Evolutionary conservation across 1,284 basidiomycete species (phyloP), one percentile per base, ranked within the genome.

Genomic region (Marasmius tenuissimus): DNA sequence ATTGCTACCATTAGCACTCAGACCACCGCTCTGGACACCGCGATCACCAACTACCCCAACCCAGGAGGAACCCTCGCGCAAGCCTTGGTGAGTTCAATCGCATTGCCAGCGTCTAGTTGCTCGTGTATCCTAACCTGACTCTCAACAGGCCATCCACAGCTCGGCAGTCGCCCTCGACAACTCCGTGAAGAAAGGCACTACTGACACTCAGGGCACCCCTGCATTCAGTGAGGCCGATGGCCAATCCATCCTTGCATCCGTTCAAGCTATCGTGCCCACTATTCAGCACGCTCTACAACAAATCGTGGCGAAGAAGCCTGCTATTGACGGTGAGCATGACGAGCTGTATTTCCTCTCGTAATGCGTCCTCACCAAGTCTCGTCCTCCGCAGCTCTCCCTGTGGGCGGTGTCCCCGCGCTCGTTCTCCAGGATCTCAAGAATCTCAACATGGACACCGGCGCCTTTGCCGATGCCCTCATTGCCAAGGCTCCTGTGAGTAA

Each of bases 1-100:
- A 71, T 76, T 53, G 64, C 64, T 1, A 64, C 20, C 14, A 73
- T 77, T 50, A 59, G 67, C 1, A 63, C 69, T 11, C 68, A 71
- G 47, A 65, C 74, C 14, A 72, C 68, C 11, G 62, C 66, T 11
- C 73, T 78, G 18, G 67, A 76, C 64, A 68, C 48, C 38, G 59
- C 67, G 11, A 73, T 78, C 60, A 66, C 62, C 11, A 68, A 69
- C 2, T 76, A 73, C 73, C 71, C 76, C 1, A 27, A 48, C 42
- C 64, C 69, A 33, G 74, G 73, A 14, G 75, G 74, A 51, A 67
- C 67, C 20, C 64, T 75, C 2, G 34, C 65, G 9, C 49, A 47
- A 40, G 76, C 74, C 57, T 64, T 78, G 57, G 75, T 76, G 22
- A 38, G 58, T 52, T 9, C 9, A 45, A 45, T 4, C 39, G 20